Evolutionary conservation across 2,329 filamentous ascomycete genomes (phyloP), one percentile per base, ranked within the genome.

Genomic region (Arthroderma sp.): DNA sequence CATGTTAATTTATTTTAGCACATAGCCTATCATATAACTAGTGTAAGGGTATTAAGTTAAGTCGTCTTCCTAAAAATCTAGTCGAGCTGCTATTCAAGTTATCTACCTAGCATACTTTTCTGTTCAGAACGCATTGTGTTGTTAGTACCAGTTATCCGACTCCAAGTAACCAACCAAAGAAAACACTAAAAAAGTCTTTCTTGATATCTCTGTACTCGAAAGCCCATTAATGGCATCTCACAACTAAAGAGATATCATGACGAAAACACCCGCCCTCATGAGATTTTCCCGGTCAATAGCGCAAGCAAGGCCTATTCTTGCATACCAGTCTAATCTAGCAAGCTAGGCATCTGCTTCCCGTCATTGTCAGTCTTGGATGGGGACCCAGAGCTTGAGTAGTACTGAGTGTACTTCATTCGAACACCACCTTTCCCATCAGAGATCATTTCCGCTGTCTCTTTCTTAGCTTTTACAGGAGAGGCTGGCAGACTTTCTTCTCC

Each of bases 381-480:
- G 31, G 17, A 19, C 4, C 41, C 39, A 1, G 28, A 21, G 33
- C 25, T 54, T 1, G 59, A 58, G 49, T 60, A 61, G n/a, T 44
- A 51, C 25, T 61, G 57, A 4, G 51, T 55, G 19, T 51, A 56
- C 13, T 54, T 55, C 28, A 17, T 56, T 4, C 59, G 55, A 41
- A 47, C 31, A 17, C 49, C 54, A 35, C 57, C 53, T 6, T 47
- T 43, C 21, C 41, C 41, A 7, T 49, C 33, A 8, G 57, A n/a
- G 41, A 55, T 47, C 2, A 31, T 3, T 31, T 59, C 19, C 1
- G 43, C 15, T 2, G n/a, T 33, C 7, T 19, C 41, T 15, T 56
- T 31, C 35, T 39, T 11, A 25, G 15, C 21, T 4, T 33, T 25
- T 31, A 38, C 8, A 37, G 44, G 28, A 1, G 7, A 4, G 9